phyloP scores from a whole-genome alignment of 495 filamentous ascomycete genomes.

The Aeminium ludgeri region DNA sequence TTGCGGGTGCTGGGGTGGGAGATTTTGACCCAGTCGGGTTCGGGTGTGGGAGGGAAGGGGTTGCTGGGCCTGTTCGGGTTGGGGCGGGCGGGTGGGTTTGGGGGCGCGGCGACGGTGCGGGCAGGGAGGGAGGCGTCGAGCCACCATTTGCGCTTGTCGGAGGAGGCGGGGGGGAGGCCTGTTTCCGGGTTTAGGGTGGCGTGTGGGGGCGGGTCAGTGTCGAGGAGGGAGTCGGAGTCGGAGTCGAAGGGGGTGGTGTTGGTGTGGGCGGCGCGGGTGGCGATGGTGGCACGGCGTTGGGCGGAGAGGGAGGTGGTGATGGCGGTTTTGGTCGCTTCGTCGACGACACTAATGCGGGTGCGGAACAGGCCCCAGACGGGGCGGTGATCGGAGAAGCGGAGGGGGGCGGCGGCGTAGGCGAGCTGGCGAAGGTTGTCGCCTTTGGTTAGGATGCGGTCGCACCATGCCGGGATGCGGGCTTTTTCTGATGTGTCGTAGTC shows the following conservation, averaged over 20 bases:
- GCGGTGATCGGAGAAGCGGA: constrained; percentile 83
- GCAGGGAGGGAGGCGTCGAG: constrained; percentile 67
- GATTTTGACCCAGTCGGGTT: constrained; percentile 65
- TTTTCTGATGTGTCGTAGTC: constrained; percentile 92
- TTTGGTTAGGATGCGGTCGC: constrained; percentile 78
- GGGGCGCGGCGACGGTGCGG: constrained; percentile 50
- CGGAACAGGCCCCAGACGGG: constrained; percentile 82
- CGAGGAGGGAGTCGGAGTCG: constrained; percentile 58
- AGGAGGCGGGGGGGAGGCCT: constrained; percentile 75
- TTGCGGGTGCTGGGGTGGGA: neutral
- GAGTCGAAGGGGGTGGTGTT: constrained; percentile 32
- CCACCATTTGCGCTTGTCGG: constrained; percentile 88
- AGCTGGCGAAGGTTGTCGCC: constrained; percentile 68
- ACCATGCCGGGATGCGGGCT: constrained; percentile 89
- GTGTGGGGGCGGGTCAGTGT: constrained; percentile 58
- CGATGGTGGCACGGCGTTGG: constrained; percentile 43
- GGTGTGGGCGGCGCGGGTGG: constrained; percentile 25
- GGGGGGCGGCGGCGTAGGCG: constrained; percentile 57
- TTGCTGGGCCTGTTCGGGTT: constrained; percentile 65
- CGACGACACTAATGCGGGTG: constrained; percentile 60
- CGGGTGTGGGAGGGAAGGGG: constrained; percentile 51
- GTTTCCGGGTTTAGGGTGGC: too few relatives aligned
- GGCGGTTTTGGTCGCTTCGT: constrained; percentile 52
- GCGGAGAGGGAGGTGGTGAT: constrained; percentile 58
- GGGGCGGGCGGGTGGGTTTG: constrained; percentile 38